Conservation (phyloP, 2,329 filamentous ascomycete species). For the Dactylellina leptospora region DNA sequence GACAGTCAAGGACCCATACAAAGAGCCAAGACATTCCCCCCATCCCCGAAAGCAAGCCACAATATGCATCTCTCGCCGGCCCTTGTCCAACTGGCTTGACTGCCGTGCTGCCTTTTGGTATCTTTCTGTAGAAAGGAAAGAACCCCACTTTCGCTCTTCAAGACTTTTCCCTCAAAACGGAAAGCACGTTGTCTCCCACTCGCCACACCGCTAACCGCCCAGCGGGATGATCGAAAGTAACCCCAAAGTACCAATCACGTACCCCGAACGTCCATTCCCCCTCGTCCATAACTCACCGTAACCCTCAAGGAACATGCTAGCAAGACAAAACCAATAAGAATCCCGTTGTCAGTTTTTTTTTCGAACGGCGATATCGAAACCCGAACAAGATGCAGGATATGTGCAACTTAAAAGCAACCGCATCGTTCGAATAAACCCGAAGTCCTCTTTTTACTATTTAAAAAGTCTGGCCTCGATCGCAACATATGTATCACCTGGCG, state of each 20-base stretch:
- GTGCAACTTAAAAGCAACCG: too few species aligned
- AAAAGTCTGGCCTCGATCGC: neutral
- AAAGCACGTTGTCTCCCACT: slow-evolving; percentile 37
- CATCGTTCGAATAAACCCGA: too few species aligned
- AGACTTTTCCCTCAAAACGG: slow-evolving; percentile 9
- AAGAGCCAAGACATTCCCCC: slow-evolving; percentile 22
- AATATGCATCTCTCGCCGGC: slow-evolving; percentile 24
- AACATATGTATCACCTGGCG: neutral
- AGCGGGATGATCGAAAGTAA: slow-evolving; percentile 46
- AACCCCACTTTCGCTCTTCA: too few species aligned
- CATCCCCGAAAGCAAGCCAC: slow-evolving; percentile 37
- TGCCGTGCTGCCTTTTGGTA: slow-evolving; percentile 41
- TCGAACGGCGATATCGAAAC: slow-evolving; percentile 4
- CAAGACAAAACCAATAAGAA: neutral
- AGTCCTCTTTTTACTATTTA: too few species aligned
- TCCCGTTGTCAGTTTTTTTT: neutral
- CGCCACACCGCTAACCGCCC: slow-evolving; percentile 50
- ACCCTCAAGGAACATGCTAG: slow-evolving; percentile 9
- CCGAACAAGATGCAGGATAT: neutral
- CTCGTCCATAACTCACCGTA: neutral
- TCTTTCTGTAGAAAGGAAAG: too few species aligned
- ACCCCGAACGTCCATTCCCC: slow-evolving; percentile 7
- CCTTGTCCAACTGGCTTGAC: slow-evolving; percentile 53
- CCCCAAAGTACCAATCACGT: slow-evolving; percentile 47
- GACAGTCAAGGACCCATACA: slow-evolving; percentile 1